Evolutionary conservation across 768 basidiomycete genomes (phyloP).

Genomic region (Auriscalpium microsporum): DNA sequence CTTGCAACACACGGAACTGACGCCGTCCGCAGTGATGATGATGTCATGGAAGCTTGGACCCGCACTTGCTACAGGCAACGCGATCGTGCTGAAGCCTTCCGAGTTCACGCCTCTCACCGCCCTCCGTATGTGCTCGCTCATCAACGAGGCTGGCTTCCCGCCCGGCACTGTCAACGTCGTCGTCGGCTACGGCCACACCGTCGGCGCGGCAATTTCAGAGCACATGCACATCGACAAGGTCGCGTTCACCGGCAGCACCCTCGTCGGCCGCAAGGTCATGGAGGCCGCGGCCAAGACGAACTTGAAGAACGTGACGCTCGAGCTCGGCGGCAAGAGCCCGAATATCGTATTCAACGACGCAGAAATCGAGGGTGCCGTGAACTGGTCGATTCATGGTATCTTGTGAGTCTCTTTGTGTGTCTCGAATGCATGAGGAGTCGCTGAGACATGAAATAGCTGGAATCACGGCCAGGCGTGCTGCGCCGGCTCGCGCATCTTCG

Average conservation of each 20-base stretch:
- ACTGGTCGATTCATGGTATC: conserved; percentile 51
- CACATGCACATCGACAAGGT: conserved; percentile 59
- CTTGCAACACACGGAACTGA: neutral
- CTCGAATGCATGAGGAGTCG: neutral
- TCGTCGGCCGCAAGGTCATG: conserved; percentile 56
- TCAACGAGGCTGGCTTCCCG: conserved; percentile 53
- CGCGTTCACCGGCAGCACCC: conserved; percentile 65
- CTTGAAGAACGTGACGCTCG: conserved; percentile 62
- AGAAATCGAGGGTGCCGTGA: conserved; percentile 48
- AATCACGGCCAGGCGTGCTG: conserved; percentile 74
- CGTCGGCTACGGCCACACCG: conserved; percentile 44
- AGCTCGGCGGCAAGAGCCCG: conserved; percentile 67
- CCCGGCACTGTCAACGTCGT: conserved; percentile 56
- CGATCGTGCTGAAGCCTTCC: conserved; percentile 58
- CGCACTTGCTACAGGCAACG: conserved; percentile 55
- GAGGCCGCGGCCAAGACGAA: conserved; percentile 52
- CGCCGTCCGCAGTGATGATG: conserved; percentile 34
- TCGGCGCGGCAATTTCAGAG: conserved; percentile 47
- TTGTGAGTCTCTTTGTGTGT: conserved; percentile 31
- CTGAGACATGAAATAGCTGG: conserved; percentile 31
- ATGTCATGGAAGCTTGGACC: conserved; percentile 55
- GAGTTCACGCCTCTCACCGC: conserved; percentile 56
- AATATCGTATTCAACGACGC: conserved; percentile 56
- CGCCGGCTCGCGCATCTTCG: conserved; percentile 77
- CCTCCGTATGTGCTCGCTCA: conserved; percentile 34